Evolutionary conservation across 78 protist genomes (phyloP), one percentile per base, ranked within the genome.

Genomic region (Chrysochromulina tobinii): DNA sequence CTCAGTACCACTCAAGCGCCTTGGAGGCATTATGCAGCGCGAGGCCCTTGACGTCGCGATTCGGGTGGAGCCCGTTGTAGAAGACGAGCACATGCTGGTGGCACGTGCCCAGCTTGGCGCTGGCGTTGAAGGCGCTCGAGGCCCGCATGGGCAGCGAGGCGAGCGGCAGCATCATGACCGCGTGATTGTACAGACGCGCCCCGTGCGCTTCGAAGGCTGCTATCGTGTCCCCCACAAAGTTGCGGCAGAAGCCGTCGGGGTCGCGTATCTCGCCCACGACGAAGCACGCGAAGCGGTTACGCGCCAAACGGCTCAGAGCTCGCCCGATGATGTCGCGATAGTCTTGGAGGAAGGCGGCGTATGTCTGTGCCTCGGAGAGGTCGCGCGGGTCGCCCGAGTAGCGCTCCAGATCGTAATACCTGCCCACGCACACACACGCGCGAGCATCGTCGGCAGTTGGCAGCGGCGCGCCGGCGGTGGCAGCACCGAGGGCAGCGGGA

Each of bases 71-170:
- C 21, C 83, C 83, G 8, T 50, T 77, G 85, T 77, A 77, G 27
- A 77, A 77, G 85, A 77, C 85, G 61, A 77, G 59, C 50, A 77
- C 38, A 61, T 77, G 85, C 59, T 77, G 85, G 59, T 77, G 85
- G 27, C 61, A 3, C 85, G 18, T 50, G 14, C 58, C 85, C 25
- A 77, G 85, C 85, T 77, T 77, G 85, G 25, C 61, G 58, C 58
- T 9, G 50, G 20, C 2, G 25, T 9, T 4, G 61, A 77, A 53
- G 38, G 7, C 61, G 0, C 12, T 50, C 50, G 61, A 12, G 11
- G 59, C 85, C 12, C 85, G 85, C 85, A 53, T 6, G 1, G 85
- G 61, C 61, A 53, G 27, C 85, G 85, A 21, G 85, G 12, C 9
- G 48, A 77, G 61, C 11, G 85, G 61, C 50, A 53, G 7, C 38